Base-by-base conservation (phyloP, 495 filamentous ascomycete genomes). In the Trichoderma parareesei region DNA sequence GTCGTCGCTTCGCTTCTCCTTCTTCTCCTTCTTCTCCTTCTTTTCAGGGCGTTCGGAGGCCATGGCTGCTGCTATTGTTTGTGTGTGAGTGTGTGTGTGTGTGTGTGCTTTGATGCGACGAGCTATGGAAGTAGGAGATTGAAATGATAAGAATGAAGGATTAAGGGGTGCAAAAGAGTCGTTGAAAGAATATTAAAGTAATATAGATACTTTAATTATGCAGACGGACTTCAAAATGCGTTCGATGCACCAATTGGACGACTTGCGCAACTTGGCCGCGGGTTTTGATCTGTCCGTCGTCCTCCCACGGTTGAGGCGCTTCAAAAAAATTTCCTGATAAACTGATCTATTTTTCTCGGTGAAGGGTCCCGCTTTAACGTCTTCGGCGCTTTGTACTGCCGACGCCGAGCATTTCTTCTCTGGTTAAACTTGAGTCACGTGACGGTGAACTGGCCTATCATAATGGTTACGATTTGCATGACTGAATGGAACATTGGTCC, bases 1-100 rank as follows among this genome's bases (percentile, higher is more conserved):
- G 70, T 82, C 88, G 67, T 91, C 88, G 72, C 86, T 78, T 67
- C 85, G 86, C 79, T 90, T 90, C 79, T 92, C 89, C 83, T 91
- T 91, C 80, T 88, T 85, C 60, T 82, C 78, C 79, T 88, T 88
- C 79, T 88, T 90, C 66, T 87, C 81, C 73, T 86, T 83, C 78
- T 88, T 89, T 70, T 88, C 79, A 40, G 75, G 55, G 38, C 60
- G 42, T 48, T 65, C 64, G 35, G 64, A n/a, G 20, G 64, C 64
- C 64, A 65, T 65, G 38, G 38, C 53, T 65, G 55, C 41, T 27
- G 27, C 46, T 11, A 18, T 20, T 14, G n/a, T 10, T 63, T 13
- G n/a, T 10, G 8, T 18, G 43, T 7, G 41, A 37, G 27, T 27
- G 27, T 27, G 27, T 27, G 27, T 27, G 27, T 27, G 27, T 27